Evolutionary conservation across 805 yeast genomes (phyloP).

Genomic region (Candida tibetensis): DNA sequence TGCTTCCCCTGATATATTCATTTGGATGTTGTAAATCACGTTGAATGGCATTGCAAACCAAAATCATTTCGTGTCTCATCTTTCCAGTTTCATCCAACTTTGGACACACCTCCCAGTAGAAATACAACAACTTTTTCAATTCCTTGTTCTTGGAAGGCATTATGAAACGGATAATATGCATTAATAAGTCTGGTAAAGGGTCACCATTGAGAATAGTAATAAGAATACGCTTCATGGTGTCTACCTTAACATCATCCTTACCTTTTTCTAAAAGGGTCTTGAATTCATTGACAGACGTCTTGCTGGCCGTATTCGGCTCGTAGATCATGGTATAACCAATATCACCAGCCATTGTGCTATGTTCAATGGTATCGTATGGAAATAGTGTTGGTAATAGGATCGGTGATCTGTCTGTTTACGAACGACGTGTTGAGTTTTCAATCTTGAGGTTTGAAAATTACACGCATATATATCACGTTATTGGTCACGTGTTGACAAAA

Average conservation of each 20-base stretch:
- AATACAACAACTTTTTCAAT: conserved; percentile 86
- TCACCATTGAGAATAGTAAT: conserved; percentile 89
- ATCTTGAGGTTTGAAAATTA: no score
- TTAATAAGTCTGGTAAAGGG: conserved; percentile 84
- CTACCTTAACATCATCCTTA: conserved; percentile 80
- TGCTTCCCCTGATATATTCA: conserved; percentile 94
- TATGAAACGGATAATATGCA: conserved; percentile 95
- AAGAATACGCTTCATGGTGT: conserved; percentile 84
- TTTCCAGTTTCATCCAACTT: conserved; percentile 85
- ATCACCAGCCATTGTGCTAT: conserved; percentile 9
- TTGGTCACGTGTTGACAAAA: no score
- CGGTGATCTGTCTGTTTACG: neutral
- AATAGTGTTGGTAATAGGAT: neutral
- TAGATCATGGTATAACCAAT: conserved; percentile 74
- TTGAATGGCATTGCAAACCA: conserved; percentile 96
- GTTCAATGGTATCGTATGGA: no score
- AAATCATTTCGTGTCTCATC: conserved; percentile 96
- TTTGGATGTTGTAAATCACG: conserved; percentile 97
- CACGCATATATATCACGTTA: no score
- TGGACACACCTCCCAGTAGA: conserved; percentile 98
- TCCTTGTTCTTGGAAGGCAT: conserved; percentile 94
- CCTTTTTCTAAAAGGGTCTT: conserved; percentile 81
- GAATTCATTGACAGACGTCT: conserved; percentile 68
- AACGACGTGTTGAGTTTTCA: conserved; percentile 11
- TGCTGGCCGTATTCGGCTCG: conserved; percentile 67